Evolutionary conservation across 345 rosid genomes (phyloP), one percentile per base, ranked within the genome.

Genomic region (Rhizophora mangle): DNA sequence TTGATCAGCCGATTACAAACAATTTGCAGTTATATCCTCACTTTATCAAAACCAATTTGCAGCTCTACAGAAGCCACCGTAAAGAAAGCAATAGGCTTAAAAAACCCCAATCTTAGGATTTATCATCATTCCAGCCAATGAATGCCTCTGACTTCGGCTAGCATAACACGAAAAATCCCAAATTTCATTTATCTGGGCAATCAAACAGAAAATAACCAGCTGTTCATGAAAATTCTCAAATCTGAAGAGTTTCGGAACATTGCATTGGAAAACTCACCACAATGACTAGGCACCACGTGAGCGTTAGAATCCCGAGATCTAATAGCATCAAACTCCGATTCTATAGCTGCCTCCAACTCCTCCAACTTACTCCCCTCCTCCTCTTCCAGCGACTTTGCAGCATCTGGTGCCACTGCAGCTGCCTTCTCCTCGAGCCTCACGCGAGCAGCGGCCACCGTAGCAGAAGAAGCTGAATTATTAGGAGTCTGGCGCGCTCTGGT

Each of bases 401-500:
- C n/a, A 5, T 56, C 71, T 21, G 65, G 76, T 56, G 63, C 60
- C 62, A 62, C 71, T 59, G 61, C 24, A 19, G 52, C 55, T 32
- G 8, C 56, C 63, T 72, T 64, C 63, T 77, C 74, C 39, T 84
- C 82, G 22, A 73, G 62, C 82, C 75, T 80, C 65, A 74, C 57
- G 49, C 76, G 82, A 16, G 72, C 74, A 8, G 62, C 53, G 8
- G 49, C 26, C 36, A 67, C 73, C 2, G 74, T 37, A 3, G 75
- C 66, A 47, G 73, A 2, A 71, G 67, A 34, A 52, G 79, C 46
- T 37, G 71, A 73, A 74, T 47, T 84, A 72, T 73, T 75, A 1
- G 99, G 99, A 4, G 81, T 84, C 67, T 91, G 96, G 54, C 98
- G 92, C 70, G 95, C 97, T 78, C 99, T 85, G 7, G 99, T 96